Base-by-base conservation (phyloP, 768 basidiomycete genomes). In the Peribolospora baueri region DNA sequence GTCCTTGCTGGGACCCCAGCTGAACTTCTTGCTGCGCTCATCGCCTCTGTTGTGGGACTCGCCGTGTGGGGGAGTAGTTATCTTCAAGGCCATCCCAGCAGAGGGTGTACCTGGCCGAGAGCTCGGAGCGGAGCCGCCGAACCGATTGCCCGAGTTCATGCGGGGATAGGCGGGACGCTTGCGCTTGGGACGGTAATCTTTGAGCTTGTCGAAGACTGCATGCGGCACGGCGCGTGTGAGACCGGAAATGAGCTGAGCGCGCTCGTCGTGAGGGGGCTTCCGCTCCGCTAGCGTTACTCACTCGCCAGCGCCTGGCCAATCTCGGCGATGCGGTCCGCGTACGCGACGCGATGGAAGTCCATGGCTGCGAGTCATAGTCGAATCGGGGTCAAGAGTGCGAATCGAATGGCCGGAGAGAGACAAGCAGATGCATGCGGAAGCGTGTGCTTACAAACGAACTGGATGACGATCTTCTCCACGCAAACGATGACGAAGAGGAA, bases 341-440 rank as follows among this genome's bases (percentile, higher is more conserved):
- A 85, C 7, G 83, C 83, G 3, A 75, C 78, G n/a, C 72, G 75
- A 64, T 84, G 82, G 66, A 85, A 85, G 14, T 74, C 72, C 61
- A 81, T 80, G 0, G 82, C 81, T 73, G 49, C 42, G 39, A 36
- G 57, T 4, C 56, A 57, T 25, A 14, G 7, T 46, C 36, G 10
- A 42, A 14, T 11, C 50, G 3, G 7, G 9, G 14, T 13, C n/a
- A 10, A 5, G 13, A 6, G 46, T 36, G 40, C 43, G 3, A 36
- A 57, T 25, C 25, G 25, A 25, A 25, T 25, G 25, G 25, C 25
- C 25, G 25, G 25, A 25, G 25, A 25, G 25, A 25, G 25, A 25
- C 25, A 25, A 25, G 25, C 25, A 25, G 25, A 25, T 25, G 25
- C 25, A 25, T 25, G 25, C 25, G 25, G 25, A 25, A 25, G 25